Evolutionary conservation across 2,329 filamentous ascomycete species (phyloP).

Genomic region (Aspergillus amoenus): DNA sequence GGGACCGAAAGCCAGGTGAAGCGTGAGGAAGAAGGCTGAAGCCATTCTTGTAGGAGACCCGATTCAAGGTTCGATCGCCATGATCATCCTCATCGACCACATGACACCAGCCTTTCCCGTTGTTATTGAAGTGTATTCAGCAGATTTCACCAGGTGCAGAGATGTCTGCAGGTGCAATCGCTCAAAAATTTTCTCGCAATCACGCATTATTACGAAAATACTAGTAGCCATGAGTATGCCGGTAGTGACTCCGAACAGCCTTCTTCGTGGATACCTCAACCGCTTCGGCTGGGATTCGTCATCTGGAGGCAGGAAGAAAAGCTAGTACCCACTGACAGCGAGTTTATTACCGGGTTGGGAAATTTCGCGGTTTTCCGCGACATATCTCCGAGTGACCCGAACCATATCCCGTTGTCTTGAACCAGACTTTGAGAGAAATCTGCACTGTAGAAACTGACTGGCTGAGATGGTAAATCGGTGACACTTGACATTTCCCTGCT

Average conservation of each 20-base stretch:
- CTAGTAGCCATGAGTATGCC: neutral
- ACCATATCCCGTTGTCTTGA: neutral
- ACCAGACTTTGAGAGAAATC: constrained; percentile 37
- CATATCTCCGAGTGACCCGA: constrained; percentile 4
- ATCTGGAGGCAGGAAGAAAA: constrained; percentile 5
- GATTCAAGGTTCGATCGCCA: constrained; percentile 13
- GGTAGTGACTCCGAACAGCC: neutral
- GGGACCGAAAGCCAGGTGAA: neutral
- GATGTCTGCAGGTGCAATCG: neutral
- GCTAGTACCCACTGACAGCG: neutral
- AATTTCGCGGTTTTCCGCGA: constrained; percentile 1
- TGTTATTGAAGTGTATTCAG: too few species aligned
- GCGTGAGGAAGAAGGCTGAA: neutral
- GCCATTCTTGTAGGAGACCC: neutral
- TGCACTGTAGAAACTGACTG: neutral
- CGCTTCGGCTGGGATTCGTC: constrained; percentile 6
- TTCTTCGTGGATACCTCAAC: neutral
- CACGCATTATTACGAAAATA: neutral
- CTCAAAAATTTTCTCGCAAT: neutral
- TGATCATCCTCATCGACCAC: constrained; percentile 12
- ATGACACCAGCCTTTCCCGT: neutral
- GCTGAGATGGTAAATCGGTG: constrained; percentile 1
- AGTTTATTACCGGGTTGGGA: constrained; percentile 4
- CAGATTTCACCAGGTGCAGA: too few species aligned
- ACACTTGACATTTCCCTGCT: constrained; percentile 18